Conservation (phyloP, 257 asterid genomes). For the Solanum dulcamara region DNA sequence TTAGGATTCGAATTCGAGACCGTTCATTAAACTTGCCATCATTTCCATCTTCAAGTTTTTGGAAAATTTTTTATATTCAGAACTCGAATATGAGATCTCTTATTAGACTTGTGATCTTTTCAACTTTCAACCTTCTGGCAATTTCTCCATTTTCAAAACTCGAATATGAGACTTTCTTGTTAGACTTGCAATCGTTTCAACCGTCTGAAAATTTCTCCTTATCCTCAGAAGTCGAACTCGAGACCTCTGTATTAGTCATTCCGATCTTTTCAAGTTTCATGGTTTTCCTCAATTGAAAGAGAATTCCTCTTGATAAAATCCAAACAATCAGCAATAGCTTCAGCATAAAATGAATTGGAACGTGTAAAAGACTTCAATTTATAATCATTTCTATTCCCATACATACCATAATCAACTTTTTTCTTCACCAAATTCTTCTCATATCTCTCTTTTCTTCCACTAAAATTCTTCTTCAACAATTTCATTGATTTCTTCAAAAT, state of each 20-base stretch:
- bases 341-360: constrained; percentile 47
- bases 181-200: background rate
- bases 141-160: background rate
- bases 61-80: background rate
- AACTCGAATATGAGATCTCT: background rate
- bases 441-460: background rate
- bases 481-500: constrained; percentile 11
- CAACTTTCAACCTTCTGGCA: background rate
- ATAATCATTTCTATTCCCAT: background rate
- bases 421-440: constrained; percentile 1
- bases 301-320: constrained; percentile 50
- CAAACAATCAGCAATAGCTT: constrained; percentile 51
- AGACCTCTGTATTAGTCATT: background rate
- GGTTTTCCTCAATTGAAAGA: constrained; percentile 33
- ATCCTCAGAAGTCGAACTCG: background rate
- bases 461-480: constrained; percentile 4
- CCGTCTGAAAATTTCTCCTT: background rate
- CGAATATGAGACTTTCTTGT: background rate
- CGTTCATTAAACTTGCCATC: background rate
- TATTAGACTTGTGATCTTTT: background rate
- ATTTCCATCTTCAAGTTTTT: background rate
- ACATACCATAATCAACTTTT: constrained; percentile 3
- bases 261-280: background rate
- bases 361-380: constrained; percentile 11
- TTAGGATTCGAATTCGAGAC: background rate